Conservation (phyloP, 768 basidiomycete genomes). For the Serendipita indica region DNA sequence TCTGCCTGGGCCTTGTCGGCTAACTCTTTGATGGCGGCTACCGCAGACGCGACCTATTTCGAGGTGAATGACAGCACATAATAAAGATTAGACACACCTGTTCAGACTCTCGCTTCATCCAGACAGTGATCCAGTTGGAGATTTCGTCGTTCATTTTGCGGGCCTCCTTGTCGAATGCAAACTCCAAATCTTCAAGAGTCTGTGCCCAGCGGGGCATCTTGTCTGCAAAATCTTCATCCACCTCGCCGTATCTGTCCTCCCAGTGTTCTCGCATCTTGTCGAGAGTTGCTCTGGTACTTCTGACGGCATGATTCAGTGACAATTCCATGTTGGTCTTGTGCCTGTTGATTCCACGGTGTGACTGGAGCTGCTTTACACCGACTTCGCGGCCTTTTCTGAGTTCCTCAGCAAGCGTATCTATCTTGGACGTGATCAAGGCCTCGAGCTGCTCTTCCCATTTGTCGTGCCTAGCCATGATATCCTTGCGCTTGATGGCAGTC, state of each 20-base stretch:
- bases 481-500: background rate
- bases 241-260: background rate
- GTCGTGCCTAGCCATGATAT: background rate
- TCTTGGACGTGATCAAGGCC: background rate
- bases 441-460: conserved; percentile 7
- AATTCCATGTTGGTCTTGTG: background rate
- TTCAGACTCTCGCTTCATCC: background rate
- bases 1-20: background rate
- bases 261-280: background rate
- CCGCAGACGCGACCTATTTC: background rate
- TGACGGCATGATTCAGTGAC: background rate
- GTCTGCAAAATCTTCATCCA: conserved; percentile 1
- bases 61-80: background rate
- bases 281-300: background rate
- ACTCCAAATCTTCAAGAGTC: background rate
- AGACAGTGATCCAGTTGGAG: background rate
- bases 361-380: background rate
- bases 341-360: background rate
- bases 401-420: background rate
- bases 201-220: background rate
- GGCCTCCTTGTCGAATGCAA: background rate
- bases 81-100: background rate
- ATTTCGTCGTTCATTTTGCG: background rate
- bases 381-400: background rate
- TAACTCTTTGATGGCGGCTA: background rate